A percentile compares a stretch with the other conserved stretches of the same genome.
phyloP scores from a whole-genome alignment of 345 rosid species.

The Eucalyptus urophylla region DNA sequence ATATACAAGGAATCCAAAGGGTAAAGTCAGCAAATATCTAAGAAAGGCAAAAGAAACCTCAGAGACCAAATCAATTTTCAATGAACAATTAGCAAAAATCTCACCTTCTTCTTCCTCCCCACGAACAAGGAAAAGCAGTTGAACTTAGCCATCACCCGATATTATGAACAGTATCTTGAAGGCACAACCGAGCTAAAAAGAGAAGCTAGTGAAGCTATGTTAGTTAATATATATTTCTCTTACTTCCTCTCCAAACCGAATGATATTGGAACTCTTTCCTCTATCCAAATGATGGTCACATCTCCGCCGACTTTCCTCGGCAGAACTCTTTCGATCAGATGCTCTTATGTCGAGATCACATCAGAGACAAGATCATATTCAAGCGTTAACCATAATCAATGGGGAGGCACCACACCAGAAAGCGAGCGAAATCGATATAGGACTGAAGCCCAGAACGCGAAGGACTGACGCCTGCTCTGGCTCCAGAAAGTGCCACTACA shows the following conservation, averaged over 20 bases:
- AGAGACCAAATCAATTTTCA: background rate
- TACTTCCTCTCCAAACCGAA: background rate
- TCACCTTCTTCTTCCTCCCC: conserved; percentile 34
- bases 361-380: background rate
- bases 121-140: conserved; percentile 23
- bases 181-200: background rate
- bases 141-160: conserved; percentile 23
- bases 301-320: conserved; percentile 1
- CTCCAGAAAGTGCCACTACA: conserved; percentile 11
- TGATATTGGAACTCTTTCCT: background rate
- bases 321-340: background rate
- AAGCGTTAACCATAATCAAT: conserved; percentile 64
- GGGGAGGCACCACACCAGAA: conserved; percentile 51
- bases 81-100: background rate
- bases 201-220: background rate
- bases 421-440: background rate
- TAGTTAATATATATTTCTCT: background rate
- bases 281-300: conserved; percentile 2
- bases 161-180: background rate
- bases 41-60: background rate
- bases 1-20: background rate
- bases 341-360: background rate
- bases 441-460: conserved; percentile 19
- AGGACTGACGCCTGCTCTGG: conserved; percentile 27
- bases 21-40: background rate